Conservation (phyloP, 1,139 yeast genomes). For the Suhomyces wounanorum region DNA sequence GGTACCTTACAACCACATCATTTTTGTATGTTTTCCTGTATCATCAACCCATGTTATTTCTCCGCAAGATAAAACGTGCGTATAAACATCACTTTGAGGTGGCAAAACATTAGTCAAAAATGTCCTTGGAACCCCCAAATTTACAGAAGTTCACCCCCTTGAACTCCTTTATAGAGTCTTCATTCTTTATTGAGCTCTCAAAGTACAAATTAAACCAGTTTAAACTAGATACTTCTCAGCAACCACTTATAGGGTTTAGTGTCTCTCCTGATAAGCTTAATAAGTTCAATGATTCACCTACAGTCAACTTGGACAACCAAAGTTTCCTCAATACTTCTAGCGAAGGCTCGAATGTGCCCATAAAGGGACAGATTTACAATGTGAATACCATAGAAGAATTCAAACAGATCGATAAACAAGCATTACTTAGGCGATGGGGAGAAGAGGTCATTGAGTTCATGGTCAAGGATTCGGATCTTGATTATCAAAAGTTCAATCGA, state of each 20-base stretch:
- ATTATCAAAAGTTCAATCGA: constrained; percentile 24
- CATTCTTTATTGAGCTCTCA: constrained; percentile 77
- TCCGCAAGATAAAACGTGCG: background rate
- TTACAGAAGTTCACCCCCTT: constrained; percentile 48
- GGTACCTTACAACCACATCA: too few species aligned
- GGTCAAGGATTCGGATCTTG: constrained; percentile 12
- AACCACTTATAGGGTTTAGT: constrained; percentile 41
- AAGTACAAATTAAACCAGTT: constrained; percentile 65
- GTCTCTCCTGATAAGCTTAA: constrained; percentile 34
- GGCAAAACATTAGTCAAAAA: background rate
- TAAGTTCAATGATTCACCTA: constrained; percentile 46
- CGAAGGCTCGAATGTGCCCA: constrained; percentile 20
- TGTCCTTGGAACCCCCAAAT: background rate
- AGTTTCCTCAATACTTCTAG: constrained; percentile 43
- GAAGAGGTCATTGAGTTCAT: constrained; percentile 22
- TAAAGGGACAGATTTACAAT: constrained; percentile 47
- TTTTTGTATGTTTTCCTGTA: background rate
- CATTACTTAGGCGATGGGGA: constrained; percentile 53
- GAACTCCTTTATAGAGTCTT: constrained; percentile 77
- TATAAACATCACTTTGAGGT: background rate
- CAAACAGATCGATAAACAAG: constrained; percentile 62
- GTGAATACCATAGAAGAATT: constrained; percentile 87
- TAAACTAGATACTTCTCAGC: constrained; percentile 56
- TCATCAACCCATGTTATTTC: background rate
- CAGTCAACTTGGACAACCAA: constrained; percentile 39